Percentiles rank a stretch among this genome's conserved stretches.
Conservation (phyloP, 257 asterid species). For the Scutellaria baicalensis region DNA sequence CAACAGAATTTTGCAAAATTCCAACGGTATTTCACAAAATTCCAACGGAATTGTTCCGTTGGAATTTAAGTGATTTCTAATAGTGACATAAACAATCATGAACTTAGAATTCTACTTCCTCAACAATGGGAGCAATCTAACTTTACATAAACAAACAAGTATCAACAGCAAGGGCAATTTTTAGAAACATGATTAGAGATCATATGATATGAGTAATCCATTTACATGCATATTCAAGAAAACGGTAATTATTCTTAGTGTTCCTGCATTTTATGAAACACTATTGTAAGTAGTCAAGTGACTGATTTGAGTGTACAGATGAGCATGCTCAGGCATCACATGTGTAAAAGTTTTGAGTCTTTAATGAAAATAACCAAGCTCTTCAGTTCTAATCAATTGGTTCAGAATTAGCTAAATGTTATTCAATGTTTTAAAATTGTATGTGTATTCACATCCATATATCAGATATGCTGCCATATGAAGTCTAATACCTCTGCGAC, state of each 20-base stretch:
- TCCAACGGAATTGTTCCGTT: too few relatives aligned
- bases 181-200: background rate
- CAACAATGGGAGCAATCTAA: too few relatives aligned
- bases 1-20: too few relatives aligned
- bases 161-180: too few relatives aligned
- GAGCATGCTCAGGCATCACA: too few relatives aligned
- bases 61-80: too few relatives aligned
- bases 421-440: background rate
- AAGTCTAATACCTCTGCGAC: slow-evolving; percentile 67
- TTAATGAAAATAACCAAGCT: background rate
- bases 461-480: background rate
- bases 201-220: background rate
- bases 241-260: background rate
- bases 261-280: background rate
- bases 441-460: too few relatives aligned
- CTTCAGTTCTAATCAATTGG: too few relatives aligned
- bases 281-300: background rate
- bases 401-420: background rate
- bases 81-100: too few relatives aligned
- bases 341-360: background rate
- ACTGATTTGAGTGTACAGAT: background rate
- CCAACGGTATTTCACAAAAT: too few relatives aligned
- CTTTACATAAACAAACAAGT: too few relatives aligned
- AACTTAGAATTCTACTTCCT: too few relatives aligned
- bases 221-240: background rate